These are phyloP conservation scores for Penicillium coprophilum DNA, from an alignment of 495 filamentous ascomycete species.

Conservation along the genomic window DNA sequence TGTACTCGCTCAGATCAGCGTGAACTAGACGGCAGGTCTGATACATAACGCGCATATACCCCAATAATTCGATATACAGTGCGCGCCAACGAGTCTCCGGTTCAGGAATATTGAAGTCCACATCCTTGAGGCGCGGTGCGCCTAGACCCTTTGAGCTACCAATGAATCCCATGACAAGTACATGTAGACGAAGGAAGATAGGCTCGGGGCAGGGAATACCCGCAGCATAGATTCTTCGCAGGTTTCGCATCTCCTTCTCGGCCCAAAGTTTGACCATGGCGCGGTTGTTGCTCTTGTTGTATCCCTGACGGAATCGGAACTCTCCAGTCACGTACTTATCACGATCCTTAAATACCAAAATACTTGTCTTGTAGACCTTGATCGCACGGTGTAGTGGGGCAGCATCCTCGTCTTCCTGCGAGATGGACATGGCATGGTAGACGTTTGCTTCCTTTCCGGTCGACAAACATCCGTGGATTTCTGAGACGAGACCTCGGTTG, in stretches of 20 bases:
- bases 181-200: constrained; percentile 80
- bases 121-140: constrained; percentile 79
- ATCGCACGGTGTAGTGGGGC: constrained; percentile 71
- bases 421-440: constrained; percentile 69
- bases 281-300: constrained; percentile 87
- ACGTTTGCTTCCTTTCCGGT: constrained; percentile 99
- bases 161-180: constrained; percentile 90
- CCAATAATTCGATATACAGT: constrained; percentile 78
- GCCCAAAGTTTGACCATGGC: constrained; percentile 98
- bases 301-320: constrained; percentile 76
- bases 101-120: constrained; percentile 58
- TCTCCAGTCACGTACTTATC: constrained; percentile 94
- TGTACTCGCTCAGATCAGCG: constrained; percentile 96
- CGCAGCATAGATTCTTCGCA: constrained; percentile 76
- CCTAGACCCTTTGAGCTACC: constrained; percentile 84
- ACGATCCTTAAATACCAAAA: constrained; percentile 94
- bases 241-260: constrained; percentile 95
- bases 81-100: constrained; percentile 63
- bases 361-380: constrained; percentile 98
- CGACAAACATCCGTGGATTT: constrained; percentile 87
- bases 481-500: constrained; percentile 76
- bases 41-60: constrained; percentile 90
- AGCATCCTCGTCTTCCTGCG: constrained; percentile 44
- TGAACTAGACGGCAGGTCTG: constrained; percentile 88
- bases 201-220: constrained; percentile 91